Conservation (phyloP, 2,329 filamentous ascomycete genomes). For the Metarhizium humberi region DNA sequence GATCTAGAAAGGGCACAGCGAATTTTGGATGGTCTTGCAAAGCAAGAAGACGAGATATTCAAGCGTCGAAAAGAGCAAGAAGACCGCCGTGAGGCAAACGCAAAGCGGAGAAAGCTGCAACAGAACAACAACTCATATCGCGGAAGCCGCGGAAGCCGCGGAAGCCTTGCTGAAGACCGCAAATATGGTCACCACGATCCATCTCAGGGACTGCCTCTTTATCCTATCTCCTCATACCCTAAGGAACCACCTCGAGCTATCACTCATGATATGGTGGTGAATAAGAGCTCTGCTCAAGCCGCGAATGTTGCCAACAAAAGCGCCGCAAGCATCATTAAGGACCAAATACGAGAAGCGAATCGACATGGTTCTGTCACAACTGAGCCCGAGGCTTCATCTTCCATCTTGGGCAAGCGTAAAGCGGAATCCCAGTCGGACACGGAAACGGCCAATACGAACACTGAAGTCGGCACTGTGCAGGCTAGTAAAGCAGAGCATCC, state of each 20-base stretch:
- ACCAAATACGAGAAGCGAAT: conserved; percentile 52
- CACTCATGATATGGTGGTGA: conserved; percentile 84
- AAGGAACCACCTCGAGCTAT: conserved; percentile 47
- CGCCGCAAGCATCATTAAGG: conserved; percentile 80
- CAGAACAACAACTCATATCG: conserved; percentile 33
- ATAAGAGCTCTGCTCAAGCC: conserved; percentile 55
- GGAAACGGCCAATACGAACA: background rate
- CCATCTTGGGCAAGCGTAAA: conserved; percentile 66
- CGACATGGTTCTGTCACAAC: background rate
- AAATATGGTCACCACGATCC: conserved; percentile 26
- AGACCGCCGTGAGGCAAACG: conserved; percentile 70
- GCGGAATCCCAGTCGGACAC: conserved; percentile 30
- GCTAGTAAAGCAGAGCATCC: background rate
- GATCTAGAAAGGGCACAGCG: conserved; percentile 78
- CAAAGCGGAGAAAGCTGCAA: conserved; percentile 69
- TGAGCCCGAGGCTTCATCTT: conserved; percentile 30
- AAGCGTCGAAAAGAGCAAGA: conserved; percentile 77
- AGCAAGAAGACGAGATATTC: conserved; percentile 92
- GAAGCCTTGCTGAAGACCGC: conserved; percentile 7
- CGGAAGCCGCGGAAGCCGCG: background rate
- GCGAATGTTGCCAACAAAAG: conserved; percentile 86
- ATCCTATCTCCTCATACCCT: conserved; percentile 39
- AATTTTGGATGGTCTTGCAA: conserved; percentile 80
- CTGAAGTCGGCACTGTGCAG: conserved; percentile 35
- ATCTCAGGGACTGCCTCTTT: conserved; percentile 21